Evolutionary conservation across 139 green algal genomes (phyloP).

Genomic region (Yamagishiella unicocca): DNA sequence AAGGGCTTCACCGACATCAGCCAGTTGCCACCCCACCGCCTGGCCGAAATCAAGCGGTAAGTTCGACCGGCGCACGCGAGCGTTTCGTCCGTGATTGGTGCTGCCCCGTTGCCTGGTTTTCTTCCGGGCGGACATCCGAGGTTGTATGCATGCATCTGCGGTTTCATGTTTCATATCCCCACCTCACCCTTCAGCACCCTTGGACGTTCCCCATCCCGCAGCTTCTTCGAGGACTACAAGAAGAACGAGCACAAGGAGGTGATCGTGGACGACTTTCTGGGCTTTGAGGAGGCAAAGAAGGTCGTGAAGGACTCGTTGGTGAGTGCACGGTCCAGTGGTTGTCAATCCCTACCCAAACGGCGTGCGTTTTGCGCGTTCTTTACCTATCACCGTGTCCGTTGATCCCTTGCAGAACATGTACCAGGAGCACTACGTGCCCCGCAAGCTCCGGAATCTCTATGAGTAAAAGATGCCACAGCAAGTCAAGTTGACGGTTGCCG

Average conservation of each 20-base stretch:
- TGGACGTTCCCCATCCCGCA: too few species aligned
- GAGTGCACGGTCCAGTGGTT: conserved; percentile 29
- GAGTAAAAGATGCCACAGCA: too few species aligned
- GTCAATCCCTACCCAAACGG: background rate
- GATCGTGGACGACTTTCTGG: conserved; percentile 93
- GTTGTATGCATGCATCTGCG: too few species aligned
- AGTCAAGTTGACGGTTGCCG: too few species aligned
- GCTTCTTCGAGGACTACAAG: conserved; percentile 98
- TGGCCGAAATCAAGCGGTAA: conserved; percentile 86
- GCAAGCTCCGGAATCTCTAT: conserved; percentile 65
- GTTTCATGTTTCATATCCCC: too few species aligned
- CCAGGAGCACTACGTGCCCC: conserved; percentile 84
- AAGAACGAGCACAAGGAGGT: conserved; percentile 97
- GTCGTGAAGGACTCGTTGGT: conserved; percentile 84
- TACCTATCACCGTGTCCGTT: background rate
- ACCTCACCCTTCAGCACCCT: too few species aligned
- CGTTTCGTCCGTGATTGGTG: too few species aligned
- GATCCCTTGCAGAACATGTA: conserved; percentile 67
- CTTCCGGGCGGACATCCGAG: too few species aligned
- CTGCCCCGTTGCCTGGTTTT: too few species aligned
- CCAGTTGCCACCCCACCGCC: conserved; percentile 89
- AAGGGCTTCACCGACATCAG: conserved; percentile 89
- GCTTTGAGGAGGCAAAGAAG: conserved; percentile 77
- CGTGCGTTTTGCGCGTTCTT: background rate
- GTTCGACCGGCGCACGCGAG: too few species aligned